Conservation (phyloP, 345 rosid species). For the Chamaenerion angustifolium region DNA sequence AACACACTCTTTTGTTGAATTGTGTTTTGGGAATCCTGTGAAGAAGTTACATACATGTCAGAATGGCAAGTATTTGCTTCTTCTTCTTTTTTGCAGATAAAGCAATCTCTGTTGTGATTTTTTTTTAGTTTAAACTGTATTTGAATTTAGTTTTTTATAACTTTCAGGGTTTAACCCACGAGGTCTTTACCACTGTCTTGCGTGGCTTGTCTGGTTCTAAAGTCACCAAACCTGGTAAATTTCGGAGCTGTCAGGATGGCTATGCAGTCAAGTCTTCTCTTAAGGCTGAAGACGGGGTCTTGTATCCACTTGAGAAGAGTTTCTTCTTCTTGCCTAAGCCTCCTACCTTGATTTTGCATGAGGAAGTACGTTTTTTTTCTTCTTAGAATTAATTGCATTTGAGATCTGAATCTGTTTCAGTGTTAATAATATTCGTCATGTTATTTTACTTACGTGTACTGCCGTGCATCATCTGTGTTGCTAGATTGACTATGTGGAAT, state of each 20-base stretch:
- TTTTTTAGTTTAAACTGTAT: not conserved
- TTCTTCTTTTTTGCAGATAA: not conserved
- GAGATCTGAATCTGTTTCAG: not conserved
- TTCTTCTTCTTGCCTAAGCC: slow-evolving; percentile 97
- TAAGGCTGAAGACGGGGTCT: slow-evolving; percentile 93
- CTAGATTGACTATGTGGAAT: slow-evolving; percentile 91
- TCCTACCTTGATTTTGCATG: slow-evolving; percentile 93
- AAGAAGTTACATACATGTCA: too few species aligned
- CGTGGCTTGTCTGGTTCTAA: slow-evolving; percentile 91
- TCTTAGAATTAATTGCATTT: not conserved
- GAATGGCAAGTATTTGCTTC: too few species aligned
- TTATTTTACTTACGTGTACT: not conserved
- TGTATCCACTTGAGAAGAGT: slow-evolving; percentile 95
- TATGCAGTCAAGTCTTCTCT: slow-evolving; percentile 96
- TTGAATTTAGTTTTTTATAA: not conserved
- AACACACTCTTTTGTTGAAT: not conserved
- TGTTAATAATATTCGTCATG: not conserved
- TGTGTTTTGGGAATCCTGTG: too few species aligned
- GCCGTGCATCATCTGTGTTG: slow-evolving; percentile 1
- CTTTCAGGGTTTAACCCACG: slow-evolving; percentile 82
- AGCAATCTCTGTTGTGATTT: not conserved
- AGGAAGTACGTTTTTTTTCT: slow-evolving; percentile 47
- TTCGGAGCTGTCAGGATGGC: slow-evolving; percentile 95
- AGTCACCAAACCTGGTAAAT: slow-evolving; percentile 92
- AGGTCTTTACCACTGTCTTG: slow-evolving; percentile 76